These are phyloP conservation scores for Thymus quinquecostatus DNA, from an alignment of 257 asterid genomes.

Conservation along the genomic window DNA sequence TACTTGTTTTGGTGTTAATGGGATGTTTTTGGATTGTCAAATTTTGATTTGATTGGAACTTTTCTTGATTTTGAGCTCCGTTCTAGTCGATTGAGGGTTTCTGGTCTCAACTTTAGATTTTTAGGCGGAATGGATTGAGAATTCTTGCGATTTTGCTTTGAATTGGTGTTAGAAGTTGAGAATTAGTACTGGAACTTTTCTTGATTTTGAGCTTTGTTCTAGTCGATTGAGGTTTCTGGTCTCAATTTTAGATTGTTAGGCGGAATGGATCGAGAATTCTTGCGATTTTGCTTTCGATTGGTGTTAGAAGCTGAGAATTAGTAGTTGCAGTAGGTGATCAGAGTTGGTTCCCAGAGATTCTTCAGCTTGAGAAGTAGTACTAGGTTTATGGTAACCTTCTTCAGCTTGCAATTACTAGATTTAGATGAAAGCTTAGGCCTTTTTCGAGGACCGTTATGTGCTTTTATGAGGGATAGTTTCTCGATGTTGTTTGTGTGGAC, in stretches of 20 bases:
- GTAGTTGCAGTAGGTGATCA: slow-evolving; percentile 12
- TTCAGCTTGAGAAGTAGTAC: slow-evolving; percentile 29
- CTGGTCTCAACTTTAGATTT: slow-evolving; percentile 5
- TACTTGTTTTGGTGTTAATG: background rate
- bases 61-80: slow-evolving; percentile 22
- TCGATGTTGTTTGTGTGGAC: background rate
- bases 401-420: background rate
- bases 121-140: slow-evolving; percentile 29
- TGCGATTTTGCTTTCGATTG: slow-evolving; percentile 16
- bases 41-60: slow-evolving; percentile 24
- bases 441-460: background rate
- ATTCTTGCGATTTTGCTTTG: slow-evolving; percentile 20
- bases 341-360: slow-evolving; percentile 7
- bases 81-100: slow-evolving; percentile 14
- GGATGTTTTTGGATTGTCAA: slow-evolving; percentile 16
- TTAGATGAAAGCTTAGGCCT: slow-evolving; percentile 2
- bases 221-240: slow-evolving; percentile 14
- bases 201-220: slow-evolving; percentile 20
- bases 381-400: slow-evolving; percentile 23
- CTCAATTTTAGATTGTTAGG: slow-evolving; percentile 5
- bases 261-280: slow-evolving; percentile 31
- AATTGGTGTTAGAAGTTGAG: slow-evolving; percentile 24
- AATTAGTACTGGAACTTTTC: slow-evolving; percentile 1
- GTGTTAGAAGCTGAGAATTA: slow-evolving; percentile 25
- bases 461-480: background rate